phyloP scores from a whole-genome alignment of 306 rosid species.

The Styphnolobium japonicum region DNA sequence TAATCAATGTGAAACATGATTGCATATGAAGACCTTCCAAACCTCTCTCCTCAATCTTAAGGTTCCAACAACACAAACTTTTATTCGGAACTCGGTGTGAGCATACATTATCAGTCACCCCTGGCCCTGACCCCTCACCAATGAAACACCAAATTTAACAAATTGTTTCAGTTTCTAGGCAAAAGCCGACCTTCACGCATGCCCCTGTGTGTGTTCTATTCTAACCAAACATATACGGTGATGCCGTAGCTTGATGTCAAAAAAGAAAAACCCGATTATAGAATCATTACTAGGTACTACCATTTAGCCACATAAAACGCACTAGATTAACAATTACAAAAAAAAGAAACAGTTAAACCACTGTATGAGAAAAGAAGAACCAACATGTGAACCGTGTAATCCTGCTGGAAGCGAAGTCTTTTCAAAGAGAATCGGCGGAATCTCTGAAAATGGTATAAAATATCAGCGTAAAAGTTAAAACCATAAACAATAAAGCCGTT shows the following conservation, averaged over 20 bases:
- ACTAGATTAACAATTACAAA: not conserved
- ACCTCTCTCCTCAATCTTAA: conserved; percentile 1
- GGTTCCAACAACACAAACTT: conserved; percentile 2
- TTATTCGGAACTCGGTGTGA: not conserved
- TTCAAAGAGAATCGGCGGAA: conserved; percentile 55
- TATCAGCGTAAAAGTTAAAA: not conserved
- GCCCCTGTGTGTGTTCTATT: not conserved
- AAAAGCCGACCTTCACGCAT: not conserved
- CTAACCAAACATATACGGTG: not conserved
- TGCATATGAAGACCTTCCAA: not conserved
- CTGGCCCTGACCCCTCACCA: not conserved
- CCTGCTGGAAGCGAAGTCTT: conserved; percentile 51
- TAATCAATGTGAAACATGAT: not conserved
- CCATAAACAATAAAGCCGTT: not conserved
- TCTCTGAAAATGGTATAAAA: conserved; percentile 37
- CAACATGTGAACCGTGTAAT: conserved; percentile 50
- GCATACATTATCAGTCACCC: not conserved
- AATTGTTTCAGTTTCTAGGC: not conserved
- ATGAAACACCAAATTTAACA: not conserved
- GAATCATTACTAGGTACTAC: not conserved
- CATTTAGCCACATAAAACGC: conserved; percentile 10
- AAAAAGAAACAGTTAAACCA: not conserved
- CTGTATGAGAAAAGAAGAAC: conserved; percentile 23
- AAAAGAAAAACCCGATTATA: not conserved
- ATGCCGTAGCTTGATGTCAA: not conserved